A percentile compares a stretch with the other conserved stretches of the same genome.
Conservation (phyloP, 2,329 filamentous ascomycete species). For the Beauveria australis region DNA sequence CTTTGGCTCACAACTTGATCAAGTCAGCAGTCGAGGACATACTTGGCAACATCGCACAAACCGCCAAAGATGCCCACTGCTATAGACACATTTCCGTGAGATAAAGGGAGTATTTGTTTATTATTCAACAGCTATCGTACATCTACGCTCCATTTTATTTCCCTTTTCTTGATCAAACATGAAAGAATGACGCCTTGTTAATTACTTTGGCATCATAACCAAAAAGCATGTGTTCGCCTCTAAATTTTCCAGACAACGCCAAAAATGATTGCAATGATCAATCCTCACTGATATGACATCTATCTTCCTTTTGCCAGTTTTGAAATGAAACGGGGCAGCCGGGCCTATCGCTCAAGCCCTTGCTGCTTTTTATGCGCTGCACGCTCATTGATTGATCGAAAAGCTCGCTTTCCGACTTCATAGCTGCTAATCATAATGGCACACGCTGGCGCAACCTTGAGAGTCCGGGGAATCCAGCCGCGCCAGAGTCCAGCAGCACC, state of each 20-base stretch:
- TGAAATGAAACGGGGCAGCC: background rate
- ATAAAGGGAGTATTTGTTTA: background rate
- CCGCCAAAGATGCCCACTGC: background rate
- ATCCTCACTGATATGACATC: background rate
- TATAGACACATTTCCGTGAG: background rate
- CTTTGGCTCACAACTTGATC: background rate
- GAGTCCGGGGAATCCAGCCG: slow-evolving; percentile 82
- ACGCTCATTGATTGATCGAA: slow-evolving; percentile 61
- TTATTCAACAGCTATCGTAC: slow-evolving; percentile 3
- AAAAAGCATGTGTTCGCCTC: background rate
- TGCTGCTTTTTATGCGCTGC: slow-evolving; percentile 11
- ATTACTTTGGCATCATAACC: background rate
- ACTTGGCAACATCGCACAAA: too few relatives aligned
- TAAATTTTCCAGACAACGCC: slow-evolving; percentile 5
- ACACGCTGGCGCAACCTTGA: slow-evolving; percentile 93
- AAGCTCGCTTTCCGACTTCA: slow-evolving; percentile 88
- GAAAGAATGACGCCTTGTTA: background rate
- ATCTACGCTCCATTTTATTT: background rate
- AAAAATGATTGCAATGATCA: background rate
- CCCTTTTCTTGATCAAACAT: background rate
- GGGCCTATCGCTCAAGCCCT: background rate
- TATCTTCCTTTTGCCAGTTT: background rate
- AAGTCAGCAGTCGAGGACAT: too few relatives aligned
- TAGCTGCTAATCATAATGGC: slow-evolving; percentile 99
- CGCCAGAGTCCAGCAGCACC: slow-evolving; percentile 75